These are phyloP conservation scores for Leccinum pellstonianum DNA, from an alignment of 768 basidiomycete genomes.

Conservation along the genomic window DNA sequence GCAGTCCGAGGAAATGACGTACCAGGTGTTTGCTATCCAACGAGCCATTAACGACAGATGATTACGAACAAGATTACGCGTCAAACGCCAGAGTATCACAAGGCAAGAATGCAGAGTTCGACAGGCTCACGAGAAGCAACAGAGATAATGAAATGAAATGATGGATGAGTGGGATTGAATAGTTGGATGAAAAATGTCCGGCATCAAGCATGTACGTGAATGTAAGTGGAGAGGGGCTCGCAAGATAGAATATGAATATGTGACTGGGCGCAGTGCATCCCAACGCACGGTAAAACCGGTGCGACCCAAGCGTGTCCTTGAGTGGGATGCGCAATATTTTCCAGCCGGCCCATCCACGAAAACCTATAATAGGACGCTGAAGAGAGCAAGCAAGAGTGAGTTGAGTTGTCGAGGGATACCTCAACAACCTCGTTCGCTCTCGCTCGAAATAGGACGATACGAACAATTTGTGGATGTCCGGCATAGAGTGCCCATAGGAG, in stretches of 20 bases:
- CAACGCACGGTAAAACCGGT: not conserved
- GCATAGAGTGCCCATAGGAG: conserved; percentile 12
- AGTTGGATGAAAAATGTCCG: not conserved
- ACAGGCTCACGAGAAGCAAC: not conserved
- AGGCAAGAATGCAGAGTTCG: not conserved
- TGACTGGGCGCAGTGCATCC: not conserved
- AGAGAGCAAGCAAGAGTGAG: not conserved
- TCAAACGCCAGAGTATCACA: not conserved
- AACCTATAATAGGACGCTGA: not conserved
- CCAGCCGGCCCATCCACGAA: not conserved
- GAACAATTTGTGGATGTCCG: not conserved
- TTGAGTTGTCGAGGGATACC: not conserved
- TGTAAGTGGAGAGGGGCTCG: not conserved
- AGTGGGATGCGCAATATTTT: not conserved
- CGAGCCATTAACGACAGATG: conserved; percentile 2
- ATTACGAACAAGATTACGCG: conserved; percentile 1
- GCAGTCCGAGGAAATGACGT: not conserved
- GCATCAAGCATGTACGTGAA: conserved; percentile 9
- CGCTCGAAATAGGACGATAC: not conserved
- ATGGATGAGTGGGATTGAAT: not conserved
- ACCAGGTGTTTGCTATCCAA: conserved; percentile 8
- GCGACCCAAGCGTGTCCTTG: not conserved
- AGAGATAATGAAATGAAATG: not conserved
- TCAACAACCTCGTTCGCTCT: not conserved
- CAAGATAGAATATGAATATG: not conserved